These are phyloP conservation scores for Diutina scorzettiae DNA, from an alignment of 1,139 yeast species.

Conservation along the genomic window DNA sequence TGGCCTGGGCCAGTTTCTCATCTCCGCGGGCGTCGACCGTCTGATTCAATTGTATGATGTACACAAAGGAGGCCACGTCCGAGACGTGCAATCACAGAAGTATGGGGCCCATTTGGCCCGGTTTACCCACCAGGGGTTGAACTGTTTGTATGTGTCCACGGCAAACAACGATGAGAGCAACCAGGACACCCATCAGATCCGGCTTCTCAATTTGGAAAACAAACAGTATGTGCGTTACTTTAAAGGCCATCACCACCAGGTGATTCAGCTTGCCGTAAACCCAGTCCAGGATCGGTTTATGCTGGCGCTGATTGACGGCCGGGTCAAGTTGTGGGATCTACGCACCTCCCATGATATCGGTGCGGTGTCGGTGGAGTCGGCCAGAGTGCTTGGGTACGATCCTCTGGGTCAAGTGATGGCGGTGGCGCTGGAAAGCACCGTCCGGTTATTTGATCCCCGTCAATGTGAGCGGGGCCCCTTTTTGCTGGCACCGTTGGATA, in stretches of 20 bases:
- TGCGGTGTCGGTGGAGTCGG: slow-evolving; percentile 43
- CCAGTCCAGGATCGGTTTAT: slow-evolving; percentile 62
- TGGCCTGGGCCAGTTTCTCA: slow-evolving; percentile 67
- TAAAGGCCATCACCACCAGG: slow-evolving; percentile 73
- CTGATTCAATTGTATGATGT: slow-evolving; percentile 77
- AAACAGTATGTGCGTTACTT: slow-evolving; percentile 77
- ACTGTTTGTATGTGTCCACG: slow-evolving; percentile 78
- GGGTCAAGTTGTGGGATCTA: slow-evolving; percentile 82
- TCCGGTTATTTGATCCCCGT: slow-evolving; percentile 51
- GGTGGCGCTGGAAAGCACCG: slow-evolving; percentile 39
- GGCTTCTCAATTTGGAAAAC: slow-evolving; percentile 68
- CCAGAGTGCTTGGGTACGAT: slow-evolving; percentile 58
- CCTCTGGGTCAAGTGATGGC: slow-evolving; percentile 79
- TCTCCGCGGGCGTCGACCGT: slow-evolving; percentile 75
- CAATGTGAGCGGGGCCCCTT: slow-evolving; percentile 47
- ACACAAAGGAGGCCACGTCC: slow-evolving; percentile 51
- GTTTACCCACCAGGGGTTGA: slow-evolving; percentile 61
- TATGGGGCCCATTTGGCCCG: slow-evolving; percentile 85
- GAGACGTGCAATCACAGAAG: slow-evolving; percentile 70
- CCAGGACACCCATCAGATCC: slow-evolving; percentile 49
- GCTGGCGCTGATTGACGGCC: slow-evolving; percentile 62
- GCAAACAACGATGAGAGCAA: slow-evolving; percentile 19
- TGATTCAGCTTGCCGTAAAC: slow-evolving; percentile 58
- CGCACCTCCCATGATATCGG: slow-evolving; percentile 54
- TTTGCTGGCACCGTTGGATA: slow-evolving; percentile 22